A percentile compares a stretch with the other conserved stretches of the same genome.
Evolutionary conservation across 139 green algal species (phyloP).

Genomic region (Coelastrella sp.): DNA sequence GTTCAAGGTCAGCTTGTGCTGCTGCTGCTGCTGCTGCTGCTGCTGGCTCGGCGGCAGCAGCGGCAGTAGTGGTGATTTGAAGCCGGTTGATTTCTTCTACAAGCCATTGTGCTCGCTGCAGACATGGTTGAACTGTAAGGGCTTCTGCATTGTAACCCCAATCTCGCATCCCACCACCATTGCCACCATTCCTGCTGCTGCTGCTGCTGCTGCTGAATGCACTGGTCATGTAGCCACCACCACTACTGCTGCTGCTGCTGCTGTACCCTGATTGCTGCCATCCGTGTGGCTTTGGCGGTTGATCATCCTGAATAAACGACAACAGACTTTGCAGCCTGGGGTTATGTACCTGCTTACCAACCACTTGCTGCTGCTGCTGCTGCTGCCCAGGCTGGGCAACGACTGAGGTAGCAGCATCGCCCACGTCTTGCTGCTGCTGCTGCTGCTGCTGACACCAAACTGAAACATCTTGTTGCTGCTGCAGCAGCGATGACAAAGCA

Average conservation of each 20-base stretch:
- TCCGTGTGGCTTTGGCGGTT: not conserved
- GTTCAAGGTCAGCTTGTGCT: not conserved
- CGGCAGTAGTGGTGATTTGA: slow-evolving; percentile 3
- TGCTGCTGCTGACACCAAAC: slow-evolving; percentile 19
- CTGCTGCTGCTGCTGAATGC: slow-evolving; percentile 13
- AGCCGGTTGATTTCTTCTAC: slow-evolving; percentile 24
- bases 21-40: not conserved
- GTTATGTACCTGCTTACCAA: not conserved
- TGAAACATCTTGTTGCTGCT: not conserved
- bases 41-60: not conserved
- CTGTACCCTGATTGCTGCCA: not conserved
- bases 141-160: not conserved
- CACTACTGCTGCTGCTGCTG: slow-evolving; percentile 10
- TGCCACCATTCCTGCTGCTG: slow-evolving; percentile 23
- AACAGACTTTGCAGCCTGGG: slow-evolving; percentile 7
- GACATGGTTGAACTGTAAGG: not conserved
- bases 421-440: slow-evolving; percentile 7
- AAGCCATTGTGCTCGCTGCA: slow-evolving; percentile 31
- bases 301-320: not conserved
- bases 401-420: not conserved
- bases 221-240: not conserved
- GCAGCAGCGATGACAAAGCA: not conserved
- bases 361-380: not conserved
- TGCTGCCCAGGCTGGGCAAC: not conserved
- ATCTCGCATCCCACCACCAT: not conserved